These are phyloP conservation scores for Cryphonectria parasitica DNA, from an alignment of 2,329 filamentous ascomycete species.

Conservation along the genomic window DNA sequence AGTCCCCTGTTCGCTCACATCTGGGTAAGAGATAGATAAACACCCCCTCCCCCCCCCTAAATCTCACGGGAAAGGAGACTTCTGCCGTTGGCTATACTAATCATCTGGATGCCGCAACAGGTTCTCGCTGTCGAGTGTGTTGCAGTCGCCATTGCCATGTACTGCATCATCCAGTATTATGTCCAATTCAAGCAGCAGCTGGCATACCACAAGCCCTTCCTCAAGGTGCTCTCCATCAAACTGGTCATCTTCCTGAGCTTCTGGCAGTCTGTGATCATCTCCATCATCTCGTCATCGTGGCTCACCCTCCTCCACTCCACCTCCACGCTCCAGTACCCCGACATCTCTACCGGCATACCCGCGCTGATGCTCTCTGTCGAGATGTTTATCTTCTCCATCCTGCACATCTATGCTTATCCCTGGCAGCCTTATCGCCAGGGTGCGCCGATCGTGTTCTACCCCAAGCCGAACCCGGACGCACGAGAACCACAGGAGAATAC, in stretches of 20 bases:
- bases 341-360: conserved; percentile 81
- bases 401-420: conserved; percentile 84
- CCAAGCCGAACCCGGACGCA: conserved; percentile 47
- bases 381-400: conserved; percentile 78
- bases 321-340: conserved; percentile 67
- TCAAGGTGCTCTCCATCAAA: conserved; percentile 87
- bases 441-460: conserved; percentile 52
- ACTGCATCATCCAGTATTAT: conserved; percentile 87
- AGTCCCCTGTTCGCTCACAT: conserved; percentile 80
- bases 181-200: conserved; percentile 73
- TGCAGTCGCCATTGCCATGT: conserved; percentile 84
- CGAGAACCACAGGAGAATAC: conserved; percentile 48
- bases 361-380: conserved; percentile 79
- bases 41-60: too few species aligned
- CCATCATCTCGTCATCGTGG: conserved; percentile 53
- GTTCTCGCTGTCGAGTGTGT: conserved; percentile 69
- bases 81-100: not conserved
- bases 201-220: conserved; percentile 69
- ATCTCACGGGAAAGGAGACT: too few species aligned
- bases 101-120: conserved; percentile 40
- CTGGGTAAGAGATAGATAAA: conserved; percentile 60
- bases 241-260: conserved; percentile 90
- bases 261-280: conserved; percentile 70
- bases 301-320: conserved; percentile 66
- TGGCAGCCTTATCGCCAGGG: conserved; percentile 68